Evolutionary conservation across 108 stramenopile genomes (phyloP).

Genomic region (Skeletonema grethae): DNA sequence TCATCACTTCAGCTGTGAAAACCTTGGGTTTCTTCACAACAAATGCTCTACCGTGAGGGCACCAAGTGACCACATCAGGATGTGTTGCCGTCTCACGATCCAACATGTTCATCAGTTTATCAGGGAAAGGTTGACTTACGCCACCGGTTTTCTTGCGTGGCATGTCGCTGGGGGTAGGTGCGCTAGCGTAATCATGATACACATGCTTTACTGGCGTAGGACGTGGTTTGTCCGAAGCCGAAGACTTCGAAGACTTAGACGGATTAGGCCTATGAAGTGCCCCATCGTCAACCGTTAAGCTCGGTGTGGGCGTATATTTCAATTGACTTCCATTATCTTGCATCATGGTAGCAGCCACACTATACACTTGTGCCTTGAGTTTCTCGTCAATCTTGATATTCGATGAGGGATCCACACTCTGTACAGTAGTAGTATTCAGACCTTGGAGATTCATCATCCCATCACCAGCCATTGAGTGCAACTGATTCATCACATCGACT

Average conservation of each 20-base stretch:
- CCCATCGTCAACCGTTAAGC: background rate
- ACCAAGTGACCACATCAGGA: conserved; percentile 67
- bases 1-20: conserved; percentile 89
- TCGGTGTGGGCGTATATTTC: background rate
- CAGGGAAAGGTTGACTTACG: conserved; percentile 86
- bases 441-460: background rate
- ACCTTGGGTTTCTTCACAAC: conserved; percentile 81
- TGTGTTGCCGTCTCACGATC: conserved; percentile 41
- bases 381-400: background rate
- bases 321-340: background rate
- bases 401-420: background rate
- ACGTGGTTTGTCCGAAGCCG: conserved; percentile 5
- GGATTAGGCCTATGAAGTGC: background rate
- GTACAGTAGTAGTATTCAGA: background rate
- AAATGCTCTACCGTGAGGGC: conserved; percentile 86
- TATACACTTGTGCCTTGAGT: conserved; percentile 23
- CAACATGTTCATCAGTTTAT: conserved; percentile 83
- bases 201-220: conserved; percentile 48
- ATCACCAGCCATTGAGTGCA: background rate
- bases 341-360: conserved; percentile 25
- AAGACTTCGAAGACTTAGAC: background rate
- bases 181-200: conserved; percentile 75
- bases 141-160: conserved; percentile 89
- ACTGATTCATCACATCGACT: background rate
- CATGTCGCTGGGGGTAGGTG: conserved; percentile 55